Evolutionary conservation across 1,284 basidiomycete species (phyloP).

Genomic region (Phylloboletellus chloephorus): DNA sequence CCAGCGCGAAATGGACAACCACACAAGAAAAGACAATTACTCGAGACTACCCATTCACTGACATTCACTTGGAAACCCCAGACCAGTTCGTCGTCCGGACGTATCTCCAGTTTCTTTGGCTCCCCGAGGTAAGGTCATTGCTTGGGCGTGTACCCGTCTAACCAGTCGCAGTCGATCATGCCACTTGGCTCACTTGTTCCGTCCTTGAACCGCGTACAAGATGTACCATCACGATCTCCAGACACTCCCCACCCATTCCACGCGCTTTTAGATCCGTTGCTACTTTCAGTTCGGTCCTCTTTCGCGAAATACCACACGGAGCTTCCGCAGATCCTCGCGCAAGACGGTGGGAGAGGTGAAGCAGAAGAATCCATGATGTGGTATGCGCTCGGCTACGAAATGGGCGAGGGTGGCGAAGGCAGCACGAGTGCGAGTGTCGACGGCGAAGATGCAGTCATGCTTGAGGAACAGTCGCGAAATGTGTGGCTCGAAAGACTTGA

Average conservation of each 20-base stretch:
- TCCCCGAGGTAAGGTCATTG: constrained; percentile 53
- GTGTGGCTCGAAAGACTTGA: constrained; percentile 61
- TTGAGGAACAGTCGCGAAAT: constrained; percentile 48
- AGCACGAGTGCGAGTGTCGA: constrained; percentile 15
- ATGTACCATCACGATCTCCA: constrained; percentile 17
- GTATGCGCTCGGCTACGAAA: constrained; percentile 57
- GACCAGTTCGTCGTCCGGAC: constrained; percentile 47
- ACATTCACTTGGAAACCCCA: constrained; percentile 34
- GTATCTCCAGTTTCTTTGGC: constrained; percentile 72
- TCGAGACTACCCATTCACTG: constrained; percentile 44
- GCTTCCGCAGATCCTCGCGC: constrained; percentile 50
- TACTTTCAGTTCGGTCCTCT: constrained; percentile 52
- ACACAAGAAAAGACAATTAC: constrained; percentile 48
- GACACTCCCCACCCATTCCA: constrained; percentile 49
- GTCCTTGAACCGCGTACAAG: constrained; percentile 45
- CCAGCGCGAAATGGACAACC: constrained; percentile 38
- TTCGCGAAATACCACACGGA: constrained; percentile 60
- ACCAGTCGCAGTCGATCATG: constrained; percentile 55
- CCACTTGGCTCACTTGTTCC: constrained; percentile 52
- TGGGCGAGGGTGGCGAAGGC: constrained; percentile 29
- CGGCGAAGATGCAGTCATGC: constrained; percentile 29
- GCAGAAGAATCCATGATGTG: constrained; percentile 70
- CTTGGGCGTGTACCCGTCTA: constrained; percentile 2
- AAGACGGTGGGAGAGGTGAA: constrained; percentile 54
- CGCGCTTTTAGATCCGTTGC: constrained; percentile 47